A percentile compares a stretch with the other conserved stretches of the same genome.
phyloP scores from a whole-genome alignment of 1,139 yeast genomes.

The Debaryomyces singareniensis region DNA sequence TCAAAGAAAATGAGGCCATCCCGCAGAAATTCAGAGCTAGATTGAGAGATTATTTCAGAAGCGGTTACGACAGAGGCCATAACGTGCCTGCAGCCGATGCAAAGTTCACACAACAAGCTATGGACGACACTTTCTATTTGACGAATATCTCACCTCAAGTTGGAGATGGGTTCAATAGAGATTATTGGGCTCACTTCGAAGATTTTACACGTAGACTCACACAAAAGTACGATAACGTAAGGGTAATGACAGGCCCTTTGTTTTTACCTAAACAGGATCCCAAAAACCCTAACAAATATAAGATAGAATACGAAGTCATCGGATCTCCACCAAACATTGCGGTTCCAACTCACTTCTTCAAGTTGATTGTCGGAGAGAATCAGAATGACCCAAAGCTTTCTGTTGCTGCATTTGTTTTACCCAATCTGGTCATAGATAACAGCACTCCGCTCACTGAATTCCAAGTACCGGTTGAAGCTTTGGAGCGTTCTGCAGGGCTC shows the following conservation, averaged over 20 bases:
- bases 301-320: constrained; percentile 84
- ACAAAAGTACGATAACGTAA: constrained; percentile 57
- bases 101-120: constrained; percentile 78
- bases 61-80: constrained; percentile 97
- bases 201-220: constrained; percentile 80
- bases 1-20: constrained; percentile 80
- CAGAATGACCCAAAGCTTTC: constrained; percentile 46
- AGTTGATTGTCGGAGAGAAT: constrained; percentile 78
- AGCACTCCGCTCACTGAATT: constrained; percentile 63
- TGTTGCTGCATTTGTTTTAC: constrained; percentile 89
- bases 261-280: constrained; percentile 73
- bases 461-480: constrained; percentile 84
- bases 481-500: constrained; percentile 82
- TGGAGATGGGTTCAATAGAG: constrained; percentile 95
- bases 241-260: constrained; percentile 91
- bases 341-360: constrained; percentile 96
- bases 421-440: constrained; percentile 74
- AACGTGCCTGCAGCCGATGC: constrained; percentile 99
- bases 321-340: constrained; percentile 97
- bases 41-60: constrained; percentile 81
- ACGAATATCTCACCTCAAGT: constrained; percentile 96
- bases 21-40: constrained; percentile 72
- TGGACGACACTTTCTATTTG: constrained; percentile 88
- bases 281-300: constrained; percentile 57
- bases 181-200: constrained; percentile 95